Evolutionary conservation across 202 grass and related monocot genomes (phyloP), one percentile per base, ranked within the genome.

Genomic region (Setaria viridis): DNA sequence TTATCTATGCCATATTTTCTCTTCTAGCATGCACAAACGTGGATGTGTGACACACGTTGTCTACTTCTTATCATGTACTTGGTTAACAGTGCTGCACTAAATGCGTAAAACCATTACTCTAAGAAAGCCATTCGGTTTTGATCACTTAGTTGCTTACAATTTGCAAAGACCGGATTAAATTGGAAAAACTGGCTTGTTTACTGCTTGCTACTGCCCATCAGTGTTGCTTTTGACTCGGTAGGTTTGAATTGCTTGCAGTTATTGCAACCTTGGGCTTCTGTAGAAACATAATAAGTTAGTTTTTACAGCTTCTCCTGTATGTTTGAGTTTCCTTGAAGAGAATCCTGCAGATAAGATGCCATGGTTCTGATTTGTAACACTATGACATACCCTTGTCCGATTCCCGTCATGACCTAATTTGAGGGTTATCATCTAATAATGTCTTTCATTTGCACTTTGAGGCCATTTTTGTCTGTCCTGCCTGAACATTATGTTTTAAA

Each of bases 221-320:
- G 70, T 85, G 50, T 43, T 85, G 51, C 16, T 69, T 85, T 29
- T 78, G 34, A 64, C 25, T 49, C 72, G 45, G 35, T 65, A 68
- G 13, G 21, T 65, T 30, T 42, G 13, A 53, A 66, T 21, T 80
- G 39, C 21, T 85, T 45, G 16, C 47, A 45, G n/a, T 14, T 72
- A 42, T 77, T 69, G 62, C 25, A 48, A 66, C 13, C 19, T 81
- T 48, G 70, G 16, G 1, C 60, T 32, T 54, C 43, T 42, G 9
- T 65, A 55, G 37, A 73, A 76, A 57, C 5, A 57, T 37, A 21
- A 41, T 14, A 56, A 57, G 42, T 75, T 57, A 11, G 5, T 76
- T 35, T 8, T 7, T 1, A 53, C 72, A 20, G 2, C 1, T 55
- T 55, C 16, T 55, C 15, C 6, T 35, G 8, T 55, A 54, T 74